These are phyloP conservation scores for Euphorbia peplus DNA, from an alignment of 345 rosid species.

Conservation along the genomic window DNA sequence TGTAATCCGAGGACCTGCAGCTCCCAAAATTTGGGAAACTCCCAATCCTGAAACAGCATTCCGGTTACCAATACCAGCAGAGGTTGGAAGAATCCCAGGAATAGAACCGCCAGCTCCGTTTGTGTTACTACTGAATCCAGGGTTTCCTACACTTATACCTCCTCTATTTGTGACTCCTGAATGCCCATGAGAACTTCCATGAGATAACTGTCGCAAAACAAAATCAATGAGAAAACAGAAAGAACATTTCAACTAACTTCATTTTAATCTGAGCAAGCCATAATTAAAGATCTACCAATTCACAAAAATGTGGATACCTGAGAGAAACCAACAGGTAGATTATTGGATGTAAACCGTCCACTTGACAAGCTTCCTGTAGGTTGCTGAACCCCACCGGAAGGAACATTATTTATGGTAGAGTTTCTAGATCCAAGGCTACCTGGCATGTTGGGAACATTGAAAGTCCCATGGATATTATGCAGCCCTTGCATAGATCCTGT, in stretches of 20 bases:
- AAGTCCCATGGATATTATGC: slow-evolving; percentile 87
- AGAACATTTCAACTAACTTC: background rate
- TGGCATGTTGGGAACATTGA: slow-evolving; percentile 81
- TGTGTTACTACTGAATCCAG: slow-evolving; percentile 75
- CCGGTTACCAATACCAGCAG: slow-evolving; percentile 73
- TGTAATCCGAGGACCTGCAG: slow-evolving; percentile 78
- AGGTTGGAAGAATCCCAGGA: slow-evolving; percentile 93
- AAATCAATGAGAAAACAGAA: slow-evolving; percentile 11
- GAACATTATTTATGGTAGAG: slow-evolving; percentile 68
- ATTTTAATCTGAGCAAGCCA: background rate
- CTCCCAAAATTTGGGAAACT: slow-evolving; percentile 83
- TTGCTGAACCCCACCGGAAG: slow-evolving; percentile 84
- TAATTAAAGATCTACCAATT: slow-evolving; percentile 1
- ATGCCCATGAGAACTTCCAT: slow-evolving; percentile 81
- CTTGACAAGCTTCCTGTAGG: slow-evolving; percentile 80
- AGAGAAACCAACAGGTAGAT: slow-evolving; percentile 82
- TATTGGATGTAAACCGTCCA: slow-evolving; percentile 85
- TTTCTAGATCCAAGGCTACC: slow-evolving; percentile 90
- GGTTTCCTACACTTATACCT: slow-evolving; percentile 80
- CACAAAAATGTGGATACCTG: slow-evolving; percentile 53
- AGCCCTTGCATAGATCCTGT: slow-evolving; percentile 84
- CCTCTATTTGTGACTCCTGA: slow-evolving; percentile 92
- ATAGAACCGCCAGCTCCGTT: slow-evolving; percentile 90
- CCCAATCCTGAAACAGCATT: slow-evolving; percentile 87
- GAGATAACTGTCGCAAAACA: slow-evolving; percentile 67